A percentile compares a stretch with the other conserved stretches of the same genome.
These are phyloP conservation scores for Spizellomyces punctatus DNA, from an alignment of 192 early-diverging fungal genomes.

Conservation along the genomic window DNA sequence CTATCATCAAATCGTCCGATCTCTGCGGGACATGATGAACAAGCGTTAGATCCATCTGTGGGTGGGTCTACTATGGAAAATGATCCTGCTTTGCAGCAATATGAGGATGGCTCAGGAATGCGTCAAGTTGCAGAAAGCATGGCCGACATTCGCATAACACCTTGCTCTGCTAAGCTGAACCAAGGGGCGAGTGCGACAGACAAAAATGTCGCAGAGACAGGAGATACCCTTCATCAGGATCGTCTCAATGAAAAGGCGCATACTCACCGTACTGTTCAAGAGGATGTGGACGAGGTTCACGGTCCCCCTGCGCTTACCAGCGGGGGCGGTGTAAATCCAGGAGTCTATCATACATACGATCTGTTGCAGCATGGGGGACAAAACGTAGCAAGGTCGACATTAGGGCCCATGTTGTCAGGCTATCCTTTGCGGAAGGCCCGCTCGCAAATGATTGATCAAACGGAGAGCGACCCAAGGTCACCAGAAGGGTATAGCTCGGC, in stretches of 20 bases:
- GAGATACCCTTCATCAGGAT: not conserved
- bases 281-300: no score
- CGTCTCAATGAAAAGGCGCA: not conserved
- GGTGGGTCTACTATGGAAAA: not conserved
- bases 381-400: no score
- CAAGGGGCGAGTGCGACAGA: not conserved
- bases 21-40: no score
- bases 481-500: not conserved
- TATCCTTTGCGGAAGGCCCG: conserved; percentile 42
- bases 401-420: not conserved
- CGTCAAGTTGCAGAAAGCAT: not conserved
- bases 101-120: not conserved
- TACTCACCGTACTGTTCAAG: no score
- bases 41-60: no score
- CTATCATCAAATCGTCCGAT: no score
- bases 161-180: not conserved
- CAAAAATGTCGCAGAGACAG: not conserved
- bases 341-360: not conserved
- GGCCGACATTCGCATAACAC: not conserved
- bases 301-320: no score
- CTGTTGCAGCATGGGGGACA: not conserved
- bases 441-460: conserved; percentile 27
- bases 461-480: not conserved
- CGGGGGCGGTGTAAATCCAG: no score
- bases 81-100: not conserved